phyloP scores from a whole-genome alignment of 2,329 filamentous ascomycete species.

The Fusarium sp. region DNA sequence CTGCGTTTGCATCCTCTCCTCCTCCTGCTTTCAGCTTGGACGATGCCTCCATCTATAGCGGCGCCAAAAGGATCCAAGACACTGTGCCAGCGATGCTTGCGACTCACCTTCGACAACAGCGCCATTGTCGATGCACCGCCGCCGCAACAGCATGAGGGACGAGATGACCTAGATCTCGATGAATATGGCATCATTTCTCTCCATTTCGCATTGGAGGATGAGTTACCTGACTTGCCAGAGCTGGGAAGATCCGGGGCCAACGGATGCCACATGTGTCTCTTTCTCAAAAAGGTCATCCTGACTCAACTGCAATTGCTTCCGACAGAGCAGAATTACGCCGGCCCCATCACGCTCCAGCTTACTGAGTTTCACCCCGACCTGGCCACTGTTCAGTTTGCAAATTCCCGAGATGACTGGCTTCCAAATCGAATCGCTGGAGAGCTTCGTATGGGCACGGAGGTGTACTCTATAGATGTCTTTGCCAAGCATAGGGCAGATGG shows the following conservation, averaged over 20 bases:
- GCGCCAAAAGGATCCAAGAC: neutral
- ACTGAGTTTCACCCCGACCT: neutral
- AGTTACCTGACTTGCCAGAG: neutral
- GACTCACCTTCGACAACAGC: neutral
- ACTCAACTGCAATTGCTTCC: neutral
- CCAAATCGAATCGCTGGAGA: neutral
- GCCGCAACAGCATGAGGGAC: neutral
- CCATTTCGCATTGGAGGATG: neutral
- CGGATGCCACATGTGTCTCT: neutral
- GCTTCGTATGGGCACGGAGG: neutral
- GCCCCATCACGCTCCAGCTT: neutral
- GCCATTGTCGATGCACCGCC: neutral
- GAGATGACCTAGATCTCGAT: neutral
- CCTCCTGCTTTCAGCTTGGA: neutral
- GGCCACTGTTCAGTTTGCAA: neutral
- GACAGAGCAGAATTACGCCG: neutral
- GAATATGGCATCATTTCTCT: neutral
- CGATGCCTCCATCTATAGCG: neutral
- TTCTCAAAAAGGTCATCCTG: neutral
- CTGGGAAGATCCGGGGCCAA: neutral
- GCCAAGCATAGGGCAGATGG: neutral
- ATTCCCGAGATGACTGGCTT: neutral
- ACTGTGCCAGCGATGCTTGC: neutral
- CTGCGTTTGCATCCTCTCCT: neutral
- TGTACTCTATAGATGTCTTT: neutral